Evolutionary conservation across 2,329 filamentous ascomycete genomes (phyloP), one percentile per base, ranked within the genome.

Genomic region (Pezicula carpinea): DNA sequence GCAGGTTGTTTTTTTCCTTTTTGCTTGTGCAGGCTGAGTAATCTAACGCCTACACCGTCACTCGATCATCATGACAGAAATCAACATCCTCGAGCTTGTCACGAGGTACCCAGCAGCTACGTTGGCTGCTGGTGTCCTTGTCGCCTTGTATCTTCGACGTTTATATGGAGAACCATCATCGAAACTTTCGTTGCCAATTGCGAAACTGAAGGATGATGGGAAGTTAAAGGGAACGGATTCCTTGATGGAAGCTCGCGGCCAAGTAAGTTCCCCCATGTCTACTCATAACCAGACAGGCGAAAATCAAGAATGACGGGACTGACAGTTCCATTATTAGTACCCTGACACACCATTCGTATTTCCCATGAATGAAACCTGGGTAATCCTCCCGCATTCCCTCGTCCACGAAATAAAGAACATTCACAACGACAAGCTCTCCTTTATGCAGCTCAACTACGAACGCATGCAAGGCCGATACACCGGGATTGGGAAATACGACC

Each of bases 341-440:
- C 49, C 49, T 6, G 45, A 51, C 15, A 22, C 15, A 13, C 49
- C 49, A 14, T 51, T 51, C 33, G 14, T 48, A 34, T 34, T 51
- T n/a, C 45, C 45, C 19, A 32, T 39, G 18, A 32, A 44, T n/a
- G 17, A 31, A 5, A 34, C 34, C 7, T 35, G 19, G 3, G 43
- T 54, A 32, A 36, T 54, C 15, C 47, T 54, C 3, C 52, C 51
- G 13, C 44, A 48, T 32, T 38, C 31, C 8, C 38, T 47, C 7
- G 36, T 50, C 13, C 31, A 48, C n/a, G 50, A 53, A 41, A 17
- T 48, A 36, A 48, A 48, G 13, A 34, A 31, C 11, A 21, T 53
- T 19, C 47, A 48, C 10, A 39, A 48, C 8, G 43, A 47, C n/a
- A 31, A 39, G 14, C 10, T 48, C 1, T 51, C 47, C 7, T 53